Percentiles rank a stretch among this genome's conserved stretches.
These are phyloP conservation scores for Colletotrichum spinosum DNA, from an alignment of 2,329 filamentous ascomycete species.

Conservation along the genomic window DNA sequence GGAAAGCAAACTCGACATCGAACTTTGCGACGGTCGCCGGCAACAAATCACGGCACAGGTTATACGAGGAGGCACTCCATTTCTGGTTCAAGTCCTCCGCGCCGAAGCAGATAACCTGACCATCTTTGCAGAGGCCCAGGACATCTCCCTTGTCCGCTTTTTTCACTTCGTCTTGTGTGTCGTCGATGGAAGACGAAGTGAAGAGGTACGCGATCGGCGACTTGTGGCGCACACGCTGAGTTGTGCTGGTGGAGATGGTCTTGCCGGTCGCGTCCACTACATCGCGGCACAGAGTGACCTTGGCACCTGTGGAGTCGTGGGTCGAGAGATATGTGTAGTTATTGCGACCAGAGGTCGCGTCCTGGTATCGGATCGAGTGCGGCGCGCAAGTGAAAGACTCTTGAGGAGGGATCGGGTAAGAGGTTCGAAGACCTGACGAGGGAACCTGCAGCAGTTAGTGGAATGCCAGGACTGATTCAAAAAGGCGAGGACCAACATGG, in stretches of 20 bases:
- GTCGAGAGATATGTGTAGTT: conserved; percentile 73
- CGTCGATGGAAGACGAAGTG: conserved; percentile 43
- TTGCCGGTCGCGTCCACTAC: conserved; percentile 62
- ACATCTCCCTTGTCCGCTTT: conserved; percentile 49
- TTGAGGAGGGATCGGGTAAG: conserved; percentile 75
- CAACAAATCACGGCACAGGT: conserved; percentile 55
- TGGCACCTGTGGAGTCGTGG: conserved; percentile 57
- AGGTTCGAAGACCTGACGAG: conserved; percentile 71
- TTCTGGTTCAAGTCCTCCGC: conserved; percentile 63
- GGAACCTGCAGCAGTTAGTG: conserved; percentile 61
- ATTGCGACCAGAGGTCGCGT: conserved; percentile 59
- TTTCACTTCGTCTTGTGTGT: conserved; percentile 7
- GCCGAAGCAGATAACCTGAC: conserved; percentile 70
- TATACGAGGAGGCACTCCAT: conserved; percentile 59
- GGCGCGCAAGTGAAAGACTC: conserved; percentile 72
- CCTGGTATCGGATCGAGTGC: conserved; percentile 67
- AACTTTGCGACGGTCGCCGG: conserved; percentile 49
- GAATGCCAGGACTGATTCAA: conserved; percentile 19
- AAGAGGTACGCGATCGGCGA: conserved; percentile 57
- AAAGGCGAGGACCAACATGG: conserved; percentile 60
- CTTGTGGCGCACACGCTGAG: conserved; percentile 47
- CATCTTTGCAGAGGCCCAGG: conserved; percentile 69
- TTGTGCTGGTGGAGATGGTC: conserved; percentile 62
- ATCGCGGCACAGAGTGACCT: conserved; percentile 71
- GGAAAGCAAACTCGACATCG: conserved; percentile 62